Evolutionary conservation across 768 basidiomycete genomes (phyloP), one percentile per base, ranked within the genome.

Genomic region (Mycena capillaripes): DNA sequence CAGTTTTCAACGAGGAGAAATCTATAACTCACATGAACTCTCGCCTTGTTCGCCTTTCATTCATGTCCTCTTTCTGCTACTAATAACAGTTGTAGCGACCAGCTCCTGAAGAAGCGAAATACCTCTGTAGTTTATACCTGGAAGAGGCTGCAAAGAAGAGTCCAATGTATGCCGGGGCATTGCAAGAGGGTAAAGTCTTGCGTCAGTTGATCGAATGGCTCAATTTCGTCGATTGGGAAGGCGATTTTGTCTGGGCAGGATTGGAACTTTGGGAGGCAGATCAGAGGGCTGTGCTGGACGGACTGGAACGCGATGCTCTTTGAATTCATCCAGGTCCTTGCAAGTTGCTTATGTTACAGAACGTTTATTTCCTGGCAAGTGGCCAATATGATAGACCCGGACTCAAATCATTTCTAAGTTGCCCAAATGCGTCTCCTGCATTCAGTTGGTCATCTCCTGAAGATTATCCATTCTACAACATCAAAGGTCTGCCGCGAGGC

Each of bases 171-270:
- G 61, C 19, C 63, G 55, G 42, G 52, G 63, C 63, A n/a, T n/a
- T 65, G 38, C 63, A 55, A 34, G 52, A 55, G 27, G 36, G 52
- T 11, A 27, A 27, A n/a, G 19, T 55, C 38, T 38, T 65, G 34
- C 63, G 63, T 38, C 62, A 64, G 48, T 50, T 64, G 3, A 23
- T 64, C 34, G 62, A 53, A 52, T 64, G 62, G 62, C 62, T 64
- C n/a, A 40, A 52, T 52, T 64, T 64, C 53, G 48, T 64, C 7
- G 50, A 64, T 19, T 64, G 62, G 62, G 62, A 64, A 23, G 62
- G 62, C 11, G 50, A 64, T 40, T 64, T 64, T 53, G 62, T 64
- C 9, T 64, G 62, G 48, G 62, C 62, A 25, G 62, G 62, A 11
- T 40, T 64, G 17, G 62, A 64, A 34, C 46, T 64, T 46, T 64